Conservation (phyloP, 2,329 filamentous ascomycete genomes). For the Fusarium drepaniforme region DNA sequence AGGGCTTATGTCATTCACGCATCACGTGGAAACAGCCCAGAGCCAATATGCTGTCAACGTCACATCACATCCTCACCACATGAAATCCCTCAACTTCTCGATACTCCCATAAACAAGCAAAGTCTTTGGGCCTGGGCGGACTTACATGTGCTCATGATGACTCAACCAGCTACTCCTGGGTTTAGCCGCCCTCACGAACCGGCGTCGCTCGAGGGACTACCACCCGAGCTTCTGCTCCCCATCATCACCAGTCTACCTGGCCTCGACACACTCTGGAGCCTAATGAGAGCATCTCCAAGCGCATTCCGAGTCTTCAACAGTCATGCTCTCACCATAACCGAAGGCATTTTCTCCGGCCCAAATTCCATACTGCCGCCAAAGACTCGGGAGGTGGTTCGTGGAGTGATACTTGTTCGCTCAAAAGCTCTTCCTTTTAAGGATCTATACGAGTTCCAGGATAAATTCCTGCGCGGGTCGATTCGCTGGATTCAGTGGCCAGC, state of each 20-base stretch:
- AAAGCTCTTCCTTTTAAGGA: constrained; percentile 16
- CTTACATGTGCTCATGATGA: neutral
- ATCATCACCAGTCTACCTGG: constrained; percentile 20
- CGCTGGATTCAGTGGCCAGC: no score
- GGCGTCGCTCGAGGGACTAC: constrained; percentile 19
- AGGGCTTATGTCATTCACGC: neutral
- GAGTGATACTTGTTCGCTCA: constrained; percentile 17
- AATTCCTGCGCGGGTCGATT: no score
- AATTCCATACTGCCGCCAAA: constrained; percentile 13
- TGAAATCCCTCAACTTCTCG: neutral
- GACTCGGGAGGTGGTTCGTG: constrained; percentile 9
- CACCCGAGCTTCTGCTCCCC: constrained; percentile 23
- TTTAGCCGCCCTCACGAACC: neutral
- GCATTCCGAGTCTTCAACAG: constrained; percentile 18
- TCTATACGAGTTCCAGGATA: neutral
- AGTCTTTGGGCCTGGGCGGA: no score
- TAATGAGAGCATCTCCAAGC: constrained; percentile 23
- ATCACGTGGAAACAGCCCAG: neutral
- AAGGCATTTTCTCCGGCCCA: constrained; percentile 22
- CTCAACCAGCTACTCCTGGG: neutral
- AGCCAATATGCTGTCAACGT: neutral
- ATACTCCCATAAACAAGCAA: neutral
- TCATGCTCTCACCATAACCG: constrained; percentile 4
- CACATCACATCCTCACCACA: neutral
- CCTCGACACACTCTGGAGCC: constrained; percentile 30